Evolutionary conservation across 306 rosid genomes (phyloP), one percentile per base, ranked within the genome.

Genomic region (Fagus crenata): DNA sequence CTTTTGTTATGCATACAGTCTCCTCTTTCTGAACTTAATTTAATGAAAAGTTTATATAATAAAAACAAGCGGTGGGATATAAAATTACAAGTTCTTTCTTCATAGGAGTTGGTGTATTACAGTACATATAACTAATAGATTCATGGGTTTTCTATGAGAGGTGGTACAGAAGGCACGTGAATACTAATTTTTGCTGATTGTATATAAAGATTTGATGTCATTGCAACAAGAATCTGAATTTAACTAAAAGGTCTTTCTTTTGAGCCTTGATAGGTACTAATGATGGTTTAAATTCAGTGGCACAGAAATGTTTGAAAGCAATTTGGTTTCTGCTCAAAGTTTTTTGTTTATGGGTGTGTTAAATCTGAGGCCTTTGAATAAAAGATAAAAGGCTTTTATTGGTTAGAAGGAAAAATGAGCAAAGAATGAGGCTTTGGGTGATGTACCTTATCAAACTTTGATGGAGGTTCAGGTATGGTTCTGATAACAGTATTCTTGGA

Each of bases 251-350:
- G 53, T n/a, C 49, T 17, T n/a, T n/a, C 72, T n/a, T 41, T 53
- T n/a, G 13, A 65, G 4, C 13, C 71, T 63, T n/a, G 11, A 41
- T 7, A 41, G 32, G 32, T 67, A n/a, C 28, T 13, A 39, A 67
- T 13, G 49, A 67, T 67, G 28, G 33, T 67, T 12, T 32, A 7
- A 14, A 33, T 61, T 37, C 14, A 61, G 37, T 3, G 31, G 32
- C 33, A 15, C 65, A 53, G 9, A 53, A 72, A 18, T 3, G 36
- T 9, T 70, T 72, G 53, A 17, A 39, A 67, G 65, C 49, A 39
- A 37, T 39, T 67, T 67, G 46, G 28, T 67, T 67, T 67, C 71
- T 67, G 49, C 49, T 17, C 32, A 67, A 39, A 67, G 49, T 39
- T 15, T 67, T 28, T 39, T 58, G 14, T 67, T 43, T 67, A 40